These are phyloP conservation scores for Solanum hybrid DNA, from an alignment of 305 asterid genomes.

Conservation along the genomic window DNA sequence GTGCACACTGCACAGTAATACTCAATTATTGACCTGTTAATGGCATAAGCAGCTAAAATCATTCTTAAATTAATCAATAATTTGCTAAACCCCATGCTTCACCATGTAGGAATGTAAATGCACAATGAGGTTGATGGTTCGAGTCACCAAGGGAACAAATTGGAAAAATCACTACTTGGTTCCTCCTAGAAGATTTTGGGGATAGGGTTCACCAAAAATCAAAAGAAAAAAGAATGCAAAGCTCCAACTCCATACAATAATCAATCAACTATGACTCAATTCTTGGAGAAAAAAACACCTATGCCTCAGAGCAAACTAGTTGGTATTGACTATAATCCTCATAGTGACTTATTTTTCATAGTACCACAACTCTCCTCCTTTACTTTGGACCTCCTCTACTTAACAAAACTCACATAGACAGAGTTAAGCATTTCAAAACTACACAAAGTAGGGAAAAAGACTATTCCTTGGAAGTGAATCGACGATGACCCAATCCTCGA, in stretches of 20 bases:
- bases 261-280: neutral
- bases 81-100: neutral
- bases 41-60: neutral
- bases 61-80: neutral
- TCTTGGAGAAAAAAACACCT: neutral
- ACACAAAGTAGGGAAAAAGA: neutral
- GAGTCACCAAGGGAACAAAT: neutral
- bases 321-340: neutral
- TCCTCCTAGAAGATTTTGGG: neutral
- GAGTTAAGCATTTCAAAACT: neutral
- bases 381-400: neutral
- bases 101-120: neutral
- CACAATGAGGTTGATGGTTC: neutral
- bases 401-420: neutral
- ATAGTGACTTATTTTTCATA: neutral
- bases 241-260: neutral
- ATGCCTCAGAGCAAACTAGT: neutral
- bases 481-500: neutral
- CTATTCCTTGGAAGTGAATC: neutral
- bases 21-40: neutral
- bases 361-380: neutral
- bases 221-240: neutral
- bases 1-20: neutral
- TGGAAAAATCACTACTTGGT: neutral
- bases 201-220: neutral